Base-by-base conservation (phyloP, 108 stramenopile species). In the Hondaea fermentalgiana region DNA sequence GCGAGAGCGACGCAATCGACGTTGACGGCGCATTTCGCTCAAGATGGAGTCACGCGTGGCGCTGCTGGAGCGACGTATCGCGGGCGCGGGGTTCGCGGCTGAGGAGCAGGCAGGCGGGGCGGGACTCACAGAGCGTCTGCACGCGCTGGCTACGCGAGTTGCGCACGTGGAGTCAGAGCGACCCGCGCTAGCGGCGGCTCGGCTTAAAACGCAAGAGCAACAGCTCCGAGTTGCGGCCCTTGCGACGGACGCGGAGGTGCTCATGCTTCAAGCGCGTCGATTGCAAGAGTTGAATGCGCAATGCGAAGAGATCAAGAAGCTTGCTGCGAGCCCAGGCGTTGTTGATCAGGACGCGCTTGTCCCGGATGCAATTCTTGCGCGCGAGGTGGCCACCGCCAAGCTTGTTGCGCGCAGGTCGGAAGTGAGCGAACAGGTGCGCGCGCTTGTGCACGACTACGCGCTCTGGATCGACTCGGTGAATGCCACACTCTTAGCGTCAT, bases 61-160 rank as follows among this genome's bases (percentile, higher is more conserved):
- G 59, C 90, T 87, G 91, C 89, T 53, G 91, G 72, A 42, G 72
- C 35, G 28, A 28, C 28, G 28, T 28, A 25, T 28, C 17, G 72
- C 72, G 72, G 5, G 14, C 17, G 19, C 44, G 44, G 43, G 44
- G 10, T 25, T 10, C 72, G 35, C 21, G 72, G 21, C 44, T 64
- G 60, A 64, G 5, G 35, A 64, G 29, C 60, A 21, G 55, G 55
- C 55, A 12, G 55, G 10, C 60, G 60, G 10, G 60, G 60, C 25
- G 25, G 60, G 5, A 10, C 60, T 64, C 60, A 0, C 60, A 16
- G 19, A 5, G 60, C 60, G 60, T 1, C 0, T 64, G 25, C 19
- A 25, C 12, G 14, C 10, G 0, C 60, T 64, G 19, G 29, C 25
- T 10, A 1, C 25, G 60, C 25, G 60, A 5, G 29, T 64, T 8